Conservation (phyloP, 2,329 filamentous ascomycete genomes). For the Daldinia eschscholtzii region DNA sequence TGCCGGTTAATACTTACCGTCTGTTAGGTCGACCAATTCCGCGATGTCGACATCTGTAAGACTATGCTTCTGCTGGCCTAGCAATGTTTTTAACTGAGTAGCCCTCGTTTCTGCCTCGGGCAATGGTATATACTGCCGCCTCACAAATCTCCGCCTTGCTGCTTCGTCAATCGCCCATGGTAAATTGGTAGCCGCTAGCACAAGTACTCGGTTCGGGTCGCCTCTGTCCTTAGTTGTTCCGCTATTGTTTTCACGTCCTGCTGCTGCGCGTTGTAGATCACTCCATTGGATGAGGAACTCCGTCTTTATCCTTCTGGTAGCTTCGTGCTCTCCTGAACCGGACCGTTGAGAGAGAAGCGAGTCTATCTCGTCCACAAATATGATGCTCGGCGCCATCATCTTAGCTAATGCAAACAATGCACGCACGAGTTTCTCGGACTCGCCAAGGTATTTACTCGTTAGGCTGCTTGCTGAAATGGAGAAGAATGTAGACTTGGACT, state of each 20-base stretch:
- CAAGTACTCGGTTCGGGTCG: conserved; percentile 88
- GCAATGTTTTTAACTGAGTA: conserved; percentile 80
- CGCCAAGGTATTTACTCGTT: conserved; percentile 95
- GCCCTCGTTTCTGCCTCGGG: conserved; percentile 86
- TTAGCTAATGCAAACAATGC: conserved; percentile 93
- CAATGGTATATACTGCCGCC: conserved; percentile 94
- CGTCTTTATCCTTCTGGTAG: conserved; percentile 93
- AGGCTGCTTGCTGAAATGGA: conserved; percentile 95
- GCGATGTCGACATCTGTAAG: conserved; percentile 79
- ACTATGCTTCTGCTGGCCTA: conserved; percentile 89
- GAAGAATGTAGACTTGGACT: conserved; percentile 95
- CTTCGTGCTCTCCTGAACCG: conserved; percentile 89
- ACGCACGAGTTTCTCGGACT: conserved; percentile 95
- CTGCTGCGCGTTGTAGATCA: conserved; percentile 90
- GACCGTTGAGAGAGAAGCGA: conserved; percentile 88
- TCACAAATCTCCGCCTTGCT: conserved; percentile 87
- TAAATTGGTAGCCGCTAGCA: conserved; percentile 93
- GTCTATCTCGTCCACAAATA: conserved; percentile 99
- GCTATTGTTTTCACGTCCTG: conserved; percentile 78
- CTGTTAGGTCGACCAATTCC: conserved; percentile 81
- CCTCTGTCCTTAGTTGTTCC: conserved; percentile 75
- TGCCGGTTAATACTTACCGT: conserved; percentile 68
- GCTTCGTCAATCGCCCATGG: conserved; percentile 99
- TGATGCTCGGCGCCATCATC: conserved; percentile 90
- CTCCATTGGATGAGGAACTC: conserved; percentile 99